Evolutionary conservation across 2,329 filamentous ascomycete genomes (phyloP), one percentile per base, ranked within the genome.

Genomic region (Paramyrothecium sp.): DNA sequence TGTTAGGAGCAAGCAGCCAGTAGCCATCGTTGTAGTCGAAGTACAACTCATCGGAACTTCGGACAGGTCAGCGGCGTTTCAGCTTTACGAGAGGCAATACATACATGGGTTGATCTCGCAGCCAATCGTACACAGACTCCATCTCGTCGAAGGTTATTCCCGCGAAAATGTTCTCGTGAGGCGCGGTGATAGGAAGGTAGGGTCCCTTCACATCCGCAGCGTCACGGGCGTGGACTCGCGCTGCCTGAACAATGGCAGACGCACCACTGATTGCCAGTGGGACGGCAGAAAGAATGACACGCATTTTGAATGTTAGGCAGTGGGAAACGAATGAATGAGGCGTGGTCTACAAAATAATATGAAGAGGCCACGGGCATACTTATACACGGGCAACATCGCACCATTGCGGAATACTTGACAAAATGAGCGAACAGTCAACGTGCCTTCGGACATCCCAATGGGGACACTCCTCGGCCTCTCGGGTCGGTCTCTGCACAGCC

Each of bases 1-100:
- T 82, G 66, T 81, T 81, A 5, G 78, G 78, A 3, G 20, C 5
- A 19, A 49, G 20, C 19, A 49, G 20, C 47, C 47, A 49, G 19
- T 13, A 23, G 3, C 22, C 20, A 49, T 8, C 7, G 47, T n/a
- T 10, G 20, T 49, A 19, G 13, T 46, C 41, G 41, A 49, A 44
- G n/a, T 17, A 44, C 38, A 44, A 13, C 3, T 49, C 47, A 5
- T 22, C 19, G 22, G 22, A 20, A 13, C 47, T 49, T 49, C 16
- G 16, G 12, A 20, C 5, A 5, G 17, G 7, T 49, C 20, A 49
- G 47, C 22, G 20, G 20, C 22, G 3, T 4, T 21, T 49, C 17
- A 23, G 5, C 7, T 4, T 4, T 10, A 13, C 19, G 22, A 49
- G 47, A 7, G 7, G 4, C 7, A 10, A 49, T 49, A 21, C 47